Evolutionary conservation across 2,329 filamentous ascomycete species (phyloP), one percentile per base, ranked within the genome.

Genomic region (Alternaria sp.): DNA sequence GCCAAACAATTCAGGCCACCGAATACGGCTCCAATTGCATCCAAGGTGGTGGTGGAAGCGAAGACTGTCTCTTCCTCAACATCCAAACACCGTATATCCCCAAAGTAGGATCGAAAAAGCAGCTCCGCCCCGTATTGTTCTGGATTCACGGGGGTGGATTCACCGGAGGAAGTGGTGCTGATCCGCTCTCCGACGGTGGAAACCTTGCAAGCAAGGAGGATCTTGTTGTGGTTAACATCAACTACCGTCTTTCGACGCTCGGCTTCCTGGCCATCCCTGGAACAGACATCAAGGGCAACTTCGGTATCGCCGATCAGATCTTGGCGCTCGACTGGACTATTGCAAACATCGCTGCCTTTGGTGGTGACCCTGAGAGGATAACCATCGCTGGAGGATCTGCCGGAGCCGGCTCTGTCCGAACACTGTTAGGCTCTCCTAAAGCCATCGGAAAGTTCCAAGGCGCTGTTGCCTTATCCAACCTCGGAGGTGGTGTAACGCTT

Each of bases 121-220:
- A 81, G 3, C 75, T 85, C 6, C 79, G 81, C 30, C 82, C 85
- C 0, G 85, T 87, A 0, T 75, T 85, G 50, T 83, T 86, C 62
- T 85, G 82, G 76, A 85, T 86, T 19, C 83, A 86, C 53, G 87
- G 87, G 5, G 87, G 87, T 23, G 87, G 85, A 6, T 88, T 88
- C 63, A 84, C 82, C 0, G 79, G 82, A 8, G 87, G 87, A 1
- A 80, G 71, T 57, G 81, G 72, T 6, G 75, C 67, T 28, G 73
- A 77, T 43, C 36, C 68, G 6, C 51, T 72, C n/a, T 74, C 71
- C 2, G 87, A 89, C 63, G 85, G 86, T 19, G 85, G 85, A 3
- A 87, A 87, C 65, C 77, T 89, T 4, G 87, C 85, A 0, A 87
- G 85, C 3, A 82, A 87, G 52, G 86, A 86, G 21, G 87, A 89